These are phyloP conservation scores for Somion occarium DNA, from an alignment of 1,284 basidiomycete species.

Conservation along the genomic window DNA sequence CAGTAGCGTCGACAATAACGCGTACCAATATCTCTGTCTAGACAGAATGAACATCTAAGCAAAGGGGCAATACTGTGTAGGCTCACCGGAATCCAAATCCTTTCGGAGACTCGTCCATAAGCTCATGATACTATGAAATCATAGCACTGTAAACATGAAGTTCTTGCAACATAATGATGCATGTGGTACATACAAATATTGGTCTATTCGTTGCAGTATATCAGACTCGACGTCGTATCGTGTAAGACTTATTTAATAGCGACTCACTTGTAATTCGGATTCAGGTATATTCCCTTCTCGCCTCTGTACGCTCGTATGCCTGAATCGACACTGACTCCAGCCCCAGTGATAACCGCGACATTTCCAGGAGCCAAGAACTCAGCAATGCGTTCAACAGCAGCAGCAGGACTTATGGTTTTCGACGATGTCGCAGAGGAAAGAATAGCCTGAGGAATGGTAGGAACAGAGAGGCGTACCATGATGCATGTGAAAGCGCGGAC, in stretches of 20 bases:
- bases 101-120: conserved; percentile 63
- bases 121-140: conserved; percentile 64
- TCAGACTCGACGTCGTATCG: background rate
- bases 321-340: conserved; percentile 89
- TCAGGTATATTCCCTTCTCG: conserved; percentile 80
- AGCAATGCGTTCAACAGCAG: conserved; percentile 62
- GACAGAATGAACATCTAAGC: background rate
- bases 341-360: conserved; percentile 78
- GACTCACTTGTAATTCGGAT: conserved; percentile 85
- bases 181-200: conserved; percentile 17
- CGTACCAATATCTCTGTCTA: conserved; percentile 75
- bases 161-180: background rate
- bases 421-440: conserved; percentile 34
- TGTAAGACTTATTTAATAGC: background rate
- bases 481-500: background rate
- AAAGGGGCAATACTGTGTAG: background rate
- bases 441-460: conserved; percentile 64
- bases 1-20: background rate
- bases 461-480: conserved; percentile 71
- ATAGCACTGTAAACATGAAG: background rate
- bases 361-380: conserved; percentile 66
- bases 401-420: conserved; percentile 41
- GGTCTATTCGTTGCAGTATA: conserved; percentile 28
- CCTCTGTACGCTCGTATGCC: conserved; percentile 89
- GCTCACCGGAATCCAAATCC: conserved; percentile 65